phyloP scores from a whole-genome alignment of 116 monocot species.

The Papilionanthe hybrid region DNA sequence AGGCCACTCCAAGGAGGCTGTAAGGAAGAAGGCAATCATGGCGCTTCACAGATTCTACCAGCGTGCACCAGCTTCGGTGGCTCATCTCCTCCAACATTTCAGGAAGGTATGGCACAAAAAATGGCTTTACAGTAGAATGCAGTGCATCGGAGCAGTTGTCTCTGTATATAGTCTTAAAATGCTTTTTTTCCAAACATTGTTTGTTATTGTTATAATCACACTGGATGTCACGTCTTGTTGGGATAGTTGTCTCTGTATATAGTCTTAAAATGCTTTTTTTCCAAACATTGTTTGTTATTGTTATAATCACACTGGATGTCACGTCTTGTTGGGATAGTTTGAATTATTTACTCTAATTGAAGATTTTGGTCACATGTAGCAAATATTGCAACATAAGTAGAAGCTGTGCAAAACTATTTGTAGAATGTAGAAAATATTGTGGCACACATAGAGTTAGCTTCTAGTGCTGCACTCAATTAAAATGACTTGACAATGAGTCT shows the following conservation, averaged over 20 bases:
- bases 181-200: not conserved
- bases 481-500: not conserved
- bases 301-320: not conserved
- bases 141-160: not conserved
- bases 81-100: constrained; percentile 75
- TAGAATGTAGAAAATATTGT: not conserved
- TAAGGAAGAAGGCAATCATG: constrained; percentile 95
- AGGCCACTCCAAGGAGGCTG: constrained; percentile 79
- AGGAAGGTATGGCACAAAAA: constrained; percentile 51
- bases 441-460: not conserved
- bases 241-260: not conserved
- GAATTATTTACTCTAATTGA: not conserved
- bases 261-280: not conserved
- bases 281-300: not conserved
- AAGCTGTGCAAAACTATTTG: not conserved
- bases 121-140: not conserved
- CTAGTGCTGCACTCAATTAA: not conserved
- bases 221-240: not conserved
- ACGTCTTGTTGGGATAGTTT: not conserved
- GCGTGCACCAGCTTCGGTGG: constrained; percentile 52
- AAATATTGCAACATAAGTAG: not conserved
- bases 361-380: not conserved
- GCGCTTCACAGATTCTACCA: constrained; percentile 92
- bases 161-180: too few species aligned
- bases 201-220: not conserved